Conservation (phyloP, 2,329 filamentous ascomycete genomes). For the Penicillium psychrosexuale region DNA sequence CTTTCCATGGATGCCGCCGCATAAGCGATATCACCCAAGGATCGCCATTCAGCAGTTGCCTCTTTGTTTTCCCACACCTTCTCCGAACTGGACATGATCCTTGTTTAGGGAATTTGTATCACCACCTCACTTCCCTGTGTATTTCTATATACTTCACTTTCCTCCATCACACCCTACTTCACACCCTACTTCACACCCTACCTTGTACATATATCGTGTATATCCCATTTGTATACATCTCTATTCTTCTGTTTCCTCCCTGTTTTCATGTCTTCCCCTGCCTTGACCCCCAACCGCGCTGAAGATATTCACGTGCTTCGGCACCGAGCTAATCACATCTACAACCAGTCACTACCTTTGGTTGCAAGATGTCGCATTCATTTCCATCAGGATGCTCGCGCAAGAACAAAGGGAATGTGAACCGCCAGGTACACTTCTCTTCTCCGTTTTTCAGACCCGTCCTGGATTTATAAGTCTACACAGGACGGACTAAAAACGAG, state of each 20-base stretch:
- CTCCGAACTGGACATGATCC: neutral
- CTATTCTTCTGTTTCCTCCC: constrained; percentile 14
- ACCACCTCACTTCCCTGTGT: constrained; percentile 14
- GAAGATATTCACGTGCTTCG: constrained; percentile 42
- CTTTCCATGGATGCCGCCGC: constrained; percentile 56
- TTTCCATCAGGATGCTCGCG: constrained; percentile 39
- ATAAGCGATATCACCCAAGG: constrained; percentile 13
- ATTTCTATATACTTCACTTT: constrained; percentile 14
- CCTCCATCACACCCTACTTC: neutral
- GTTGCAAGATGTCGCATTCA: constrained; percentile 51
- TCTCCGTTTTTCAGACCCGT: constrained; percentile 56
- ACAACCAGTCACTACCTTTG: constrained; percentile 44
- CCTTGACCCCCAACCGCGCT: constrained; percentile 15
- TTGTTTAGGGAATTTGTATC: constrained; percentile 1
- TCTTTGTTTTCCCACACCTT: neutral
- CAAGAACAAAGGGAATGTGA: constrained; percentile 45
- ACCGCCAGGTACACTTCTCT: constrained; percentile 32
- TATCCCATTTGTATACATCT: constrained; percentile 18
- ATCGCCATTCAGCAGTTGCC: neutral
- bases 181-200: constrained; percentile 1
- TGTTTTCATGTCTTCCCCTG: neutral
- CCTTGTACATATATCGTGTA: constrained; percentile 27
- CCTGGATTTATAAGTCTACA: constrained; percentile 46
- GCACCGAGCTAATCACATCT: constrained; percentile 53
- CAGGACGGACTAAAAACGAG: constrained; percentile 57